These are phyloP conservation scores for Candida germanica DNA, from an alignment of 805 yeast species.

Conservation along the genomic window DNA sequence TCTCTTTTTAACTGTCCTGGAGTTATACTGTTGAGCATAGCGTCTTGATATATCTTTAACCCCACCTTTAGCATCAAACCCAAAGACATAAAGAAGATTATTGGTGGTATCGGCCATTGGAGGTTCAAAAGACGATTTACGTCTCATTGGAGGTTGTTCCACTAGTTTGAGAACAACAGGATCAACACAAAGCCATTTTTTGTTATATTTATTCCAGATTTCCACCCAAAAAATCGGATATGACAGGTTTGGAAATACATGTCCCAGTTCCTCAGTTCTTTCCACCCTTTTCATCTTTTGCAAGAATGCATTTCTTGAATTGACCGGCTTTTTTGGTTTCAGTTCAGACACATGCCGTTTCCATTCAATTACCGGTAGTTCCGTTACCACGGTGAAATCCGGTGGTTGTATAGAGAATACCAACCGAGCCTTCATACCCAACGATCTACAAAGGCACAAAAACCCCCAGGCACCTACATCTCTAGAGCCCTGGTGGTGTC, in stretches of 20 bases:
- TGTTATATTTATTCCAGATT: constrained; percentile 76
- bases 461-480: constrained; percentile 88
- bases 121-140: constrained; percentile 67
- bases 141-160: constrained; percentile 54
- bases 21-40: constrained; percentile 67
- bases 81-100: constrained; percentile 70
- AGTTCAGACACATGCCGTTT: constrained; percentile 3
- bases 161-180: constrained; percentile 64
- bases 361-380: constrained; percentile 11
- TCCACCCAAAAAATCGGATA: constrained; percentile 92
- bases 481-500: constrained; percentile 58
- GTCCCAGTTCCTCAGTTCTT: constrained; percentile 6
- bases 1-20: constrained; percentile 72
- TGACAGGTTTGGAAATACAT: constrained; percentile 20
- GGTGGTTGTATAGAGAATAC: constrained; percentile 88
- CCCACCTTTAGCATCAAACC: constrained; percentile 62
- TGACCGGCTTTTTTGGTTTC: constrained; percentile 3
- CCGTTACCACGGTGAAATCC: constrained; percentile 54
- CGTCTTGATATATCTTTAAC: constrained; percentile 83
- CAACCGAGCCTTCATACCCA: constrained; percentile 69
- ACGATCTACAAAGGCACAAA: constrained; percentile 67
- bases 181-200: constrained; percentile 83
- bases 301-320: constrained; percentile 5
- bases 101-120: constrained; percentile 57
- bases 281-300: not conserved